phyloP scores from a whole-genome alignment of 306 rosid genomes.

The Adenanthera pavonina region DNA sequence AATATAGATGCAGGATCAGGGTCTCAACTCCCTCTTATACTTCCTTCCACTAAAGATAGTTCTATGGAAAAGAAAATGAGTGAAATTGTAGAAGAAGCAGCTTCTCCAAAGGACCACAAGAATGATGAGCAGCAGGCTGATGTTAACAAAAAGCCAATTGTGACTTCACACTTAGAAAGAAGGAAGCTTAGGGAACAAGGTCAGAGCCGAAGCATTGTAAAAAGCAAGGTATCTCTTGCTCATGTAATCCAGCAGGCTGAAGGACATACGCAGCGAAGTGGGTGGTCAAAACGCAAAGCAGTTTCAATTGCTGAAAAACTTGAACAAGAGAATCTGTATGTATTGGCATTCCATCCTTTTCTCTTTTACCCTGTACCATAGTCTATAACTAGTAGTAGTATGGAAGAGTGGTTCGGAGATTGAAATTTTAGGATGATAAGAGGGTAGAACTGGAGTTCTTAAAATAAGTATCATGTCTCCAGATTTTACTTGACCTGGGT shows the following conservation, averaged over 20 bases:
- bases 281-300: slow-evolving; percentile 91
- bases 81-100: slow-evolving; percentile 83
- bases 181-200: slow-evolving; percentile 62
- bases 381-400: slow-evolving; percentile 1
- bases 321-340: slow-evolving; percentile 92
- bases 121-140: slow-evolving; percentile 49
- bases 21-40: slow-evolving; percentile 53
- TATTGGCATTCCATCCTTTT: slow-evolving; percentile 40
- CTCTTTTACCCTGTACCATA: not conserved
- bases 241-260: slow-evolving; percentile 98
- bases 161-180: slow-evolving; percentile 42
- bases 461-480: not conserved
- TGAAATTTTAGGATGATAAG: not conserved
- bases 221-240: slow-evolving; percentile 95
- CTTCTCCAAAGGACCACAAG: slow-evolving; percentile 62
- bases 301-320: slow-evolving; percentile 99
- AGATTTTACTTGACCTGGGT: not conserved
- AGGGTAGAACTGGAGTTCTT: not conserved
- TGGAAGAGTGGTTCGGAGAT: slow-evolving; percentile 13
- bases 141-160: slow-evolving; percentile 50
- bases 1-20: slow-evolving; percentile 55
- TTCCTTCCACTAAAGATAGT: slow-evolving; percentile 56
- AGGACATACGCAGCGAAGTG: slow-evolving; percentile 62
- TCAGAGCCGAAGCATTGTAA: slow-evolving; percentile 83
- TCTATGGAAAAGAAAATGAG: slow-evolving; percentile 55